Evolutionary conservation across 2,329 filamentous ascomycete species (phyloP), one percentile per base, ranked within the genome.

Genomic region (Mariannaea elegans): DNA sequence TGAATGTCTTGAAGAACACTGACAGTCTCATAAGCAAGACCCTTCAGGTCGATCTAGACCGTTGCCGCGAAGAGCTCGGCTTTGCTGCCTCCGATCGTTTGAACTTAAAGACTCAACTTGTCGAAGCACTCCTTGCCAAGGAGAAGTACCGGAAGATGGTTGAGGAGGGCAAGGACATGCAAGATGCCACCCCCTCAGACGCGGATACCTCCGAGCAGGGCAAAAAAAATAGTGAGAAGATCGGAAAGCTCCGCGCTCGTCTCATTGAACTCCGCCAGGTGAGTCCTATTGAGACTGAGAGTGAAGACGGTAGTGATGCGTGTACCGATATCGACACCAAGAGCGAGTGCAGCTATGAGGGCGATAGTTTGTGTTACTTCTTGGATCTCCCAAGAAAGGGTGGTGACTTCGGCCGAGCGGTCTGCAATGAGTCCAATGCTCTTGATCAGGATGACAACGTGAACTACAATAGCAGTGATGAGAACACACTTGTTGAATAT

Each of bases 191-290:
- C 62, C 50, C 75, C 68, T 65, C 76, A 64, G 75, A 79, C 64
- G 65, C 69, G 53, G 74, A 75, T 56, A 63, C 62, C 31, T 71
- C 68, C 4, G 78, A 80, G 41, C 71, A 75, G 45, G 69, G 74
- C 54, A 75, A 73, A 61, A 83, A 82, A 73, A 69, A 73, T 46
- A 71, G 70, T 60, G 85, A 85, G 67, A 85, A 85, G 77, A 81
- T 85, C 60, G 84, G 86, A 69, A 87, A 87, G 76, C 78, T 87
- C 45, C 81, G 83, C 45, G 75, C 78, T 48, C 81, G 81, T 46
- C 80, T 87, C 64, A 82, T 82, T 72, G 80, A 85, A 72, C 78
- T 85, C 70, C 84, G 84, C 64, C 82, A 87, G 82, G 86, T 88
- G 75, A 83, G 84, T 23, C 36, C 16, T 21, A 24, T 32, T 34